A percentile compares a stretch with the other conserved stretches of the same genome.
Evolutionary conservation across 192 early-diverging fungal genomes (phyloP).

Genomic region (Coemansia sp.): DNA sequence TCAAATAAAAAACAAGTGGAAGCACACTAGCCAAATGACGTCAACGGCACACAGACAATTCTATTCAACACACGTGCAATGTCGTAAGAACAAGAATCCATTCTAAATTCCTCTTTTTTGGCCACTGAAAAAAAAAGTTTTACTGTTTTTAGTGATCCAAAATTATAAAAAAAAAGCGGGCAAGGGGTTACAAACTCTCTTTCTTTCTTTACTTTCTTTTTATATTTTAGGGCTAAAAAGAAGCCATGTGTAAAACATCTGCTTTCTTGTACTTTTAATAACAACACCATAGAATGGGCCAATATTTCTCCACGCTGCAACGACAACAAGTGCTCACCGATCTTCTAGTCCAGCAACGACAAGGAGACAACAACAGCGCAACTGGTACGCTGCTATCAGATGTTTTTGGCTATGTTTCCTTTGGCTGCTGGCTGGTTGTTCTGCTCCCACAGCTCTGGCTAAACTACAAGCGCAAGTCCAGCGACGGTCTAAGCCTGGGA

Average conservation of each 20-base stretch:
- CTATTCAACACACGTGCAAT: neutral
- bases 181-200: neutral
- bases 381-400: constrained; percentile 36
- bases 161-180: neutral
- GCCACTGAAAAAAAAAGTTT: neutral
- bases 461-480: constrained; percentile 51
- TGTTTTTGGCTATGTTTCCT: constrained; percentile 44
- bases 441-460: constrained; percentile 48
- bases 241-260: neutral
- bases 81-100: neutral
- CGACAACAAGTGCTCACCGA: constrained; percentile 28
- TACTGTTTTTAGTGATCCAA: neutral
- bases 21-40: neutral
- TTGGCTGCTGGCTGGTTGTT: constrained; percentile 44
- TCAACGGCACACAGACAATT: neutral
- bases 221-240: constrained; percentile 5
- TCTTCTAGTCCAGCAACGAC: constrained; percentile 16
- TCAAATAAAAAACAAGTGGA: neutral
- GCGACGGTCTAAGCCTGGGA: constrained; percentile 49
- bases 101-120: neutral
- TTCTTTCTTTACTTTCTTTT: neutral
- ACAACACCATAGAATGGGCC: constrained; percentile 15
- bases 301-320: constrained; percentile 20
- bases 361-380: neutral
- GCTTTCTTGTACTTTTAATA: constrained; percentile 5